Conservation (phyloP, 139 green algal genomes). For the Auxenochlorella pyrenoidosa region DNA sequence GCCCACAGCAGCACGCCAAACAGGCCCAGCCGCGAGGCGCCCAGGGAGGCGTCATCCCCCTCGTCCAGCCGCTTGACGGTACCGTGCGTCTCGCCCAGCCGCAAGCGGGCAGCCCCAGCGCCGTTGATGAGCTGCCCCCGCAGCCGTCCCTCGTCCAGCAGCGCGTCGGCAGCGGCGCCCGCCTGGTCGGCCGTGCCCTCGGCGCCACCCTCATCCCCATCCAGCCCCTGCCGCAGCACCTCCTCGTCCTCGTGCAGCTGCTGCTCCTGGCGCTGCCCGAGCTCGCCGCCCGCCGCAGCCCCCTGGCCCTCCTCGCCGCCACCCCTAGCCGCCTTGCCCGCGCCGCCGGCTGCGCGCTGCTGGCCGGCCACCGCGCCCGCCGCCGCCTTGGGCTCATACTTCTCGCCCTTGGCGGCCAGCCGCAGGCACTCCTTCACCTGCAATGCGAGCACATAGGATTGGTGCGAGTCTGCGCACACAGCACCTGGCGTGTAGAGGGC, state of each 20-base stretch:
- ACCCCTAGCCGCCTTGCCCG: neutral
- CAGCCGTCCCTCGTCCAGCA: slow-evolving; percentile 10
- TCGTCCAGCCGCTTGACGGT: slow-evolving; percentile 11
- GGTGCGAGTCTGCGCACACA: too few species aligned
- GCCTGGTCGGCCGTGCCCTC: neutral
- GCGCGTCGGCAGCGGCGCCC: neutral
- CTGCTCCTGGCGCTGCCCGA: slow-evolving; percentile 30
- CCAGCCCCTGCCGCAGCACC: neutral
- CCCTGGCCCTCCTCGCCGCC: neutral
- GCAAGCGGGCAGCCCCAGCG: neutral
- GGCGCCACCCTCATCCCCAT: neutral
- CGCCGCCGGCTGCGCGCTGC: neutral
- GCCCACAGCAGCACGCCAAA: slow-evolving; percentile 30
- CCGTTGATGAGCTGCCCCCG: neutral
- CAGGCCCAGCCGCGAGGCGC: neutral
- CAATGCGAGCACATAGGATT: neutral
- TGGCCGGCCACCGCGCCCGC: neutral
- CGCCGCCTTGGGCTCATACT: neutral
- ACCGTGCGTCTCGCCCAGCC: neutral
- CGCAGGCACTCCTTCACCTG: slow-evolving; percentile 35
- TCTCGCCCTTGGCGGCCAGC: slow-evolving; percentile 21
- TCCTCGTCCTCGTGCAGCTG: slow-evolving; percentile 21
- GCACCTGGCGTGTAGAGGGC: too few species aligned
- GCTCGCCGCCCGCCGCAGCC: neutral
- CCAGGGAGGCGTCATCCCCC: neutral